Evolutionary conservation across 371 early-diverging fungal genomes (phyloP).

Genomic region (Rhizopus microsporus): DNA sequence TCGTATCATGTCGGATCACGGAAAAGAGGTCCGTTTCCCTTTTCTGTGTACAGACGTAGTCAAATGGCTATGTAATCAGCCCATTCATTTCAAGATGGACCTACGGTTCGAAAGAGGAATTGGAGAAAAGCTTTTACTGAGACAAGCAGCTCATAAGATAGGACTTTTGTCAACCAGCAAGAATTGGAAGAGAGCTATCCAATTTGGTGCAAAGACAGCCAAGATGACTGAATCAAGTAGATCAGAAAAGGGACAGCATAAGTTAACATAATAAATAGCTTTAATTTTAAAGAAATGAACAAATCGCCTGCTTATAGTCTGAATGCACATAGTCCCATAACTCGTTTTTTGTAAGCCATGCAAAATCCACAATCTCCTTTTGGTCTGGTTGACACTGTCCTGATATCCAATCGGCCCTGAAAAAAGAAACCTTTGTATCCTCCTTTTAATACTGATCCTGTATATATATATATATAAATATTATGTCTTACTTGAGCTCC

Average conservation of each 20-base stretch:
- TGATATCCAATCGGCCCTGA: conserved; percentile 29
- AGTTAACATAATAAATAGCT: conserved; percentile 16
- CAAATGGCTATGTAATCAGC: conserved; percentile 62
- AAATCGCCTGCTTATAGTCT: conserved; percentile 24
- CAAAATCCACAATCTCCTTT: conserved; percentile 66
- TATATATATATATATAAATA: not conserved
- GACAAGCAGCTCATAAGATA: conserved; percentile 62
- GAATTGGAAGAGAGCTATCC: conserved; percentile 90
- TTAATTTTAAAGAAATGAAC: conserved; percentile 2
- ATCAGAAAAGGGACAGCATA: conserved; percentile 65
- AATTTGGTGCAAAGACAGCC: conserved; percentile 95
- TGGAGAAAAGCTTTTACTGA: conserved; percentile 90
- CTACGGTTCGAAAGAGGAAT: conserved; percentile 76
- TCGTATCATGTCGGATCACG: conserved; percentile 87
- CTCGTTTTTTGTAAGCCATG: conserved; percentile 85
- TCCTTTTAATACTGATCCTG: not conserved
- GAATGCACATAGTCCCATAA: conserved; percentile 53
- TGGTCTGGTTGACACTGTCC: conserved; percentile 61
- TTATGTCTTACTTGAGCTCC: conserved; percentile 34
- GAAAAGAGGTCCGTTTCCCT: conserved; percentile 90
- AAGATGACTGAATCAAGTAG: conserved; percentile 79
- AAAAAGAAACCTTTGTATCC: conserved; percentile 30
- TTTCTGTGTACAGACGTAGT: conserved; percentile 81
- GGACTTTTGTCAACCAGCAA: conserved; percentile 59
- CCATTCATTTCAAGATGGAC: conserved; percentile 82